A percentile compares a stretch with the other conserved stretches of the same genome.
Evolutionary conservation across 495 filamentous ascomycete species (phyloP).

Genomic region (Astrothelium macrocarpum): DNA sequence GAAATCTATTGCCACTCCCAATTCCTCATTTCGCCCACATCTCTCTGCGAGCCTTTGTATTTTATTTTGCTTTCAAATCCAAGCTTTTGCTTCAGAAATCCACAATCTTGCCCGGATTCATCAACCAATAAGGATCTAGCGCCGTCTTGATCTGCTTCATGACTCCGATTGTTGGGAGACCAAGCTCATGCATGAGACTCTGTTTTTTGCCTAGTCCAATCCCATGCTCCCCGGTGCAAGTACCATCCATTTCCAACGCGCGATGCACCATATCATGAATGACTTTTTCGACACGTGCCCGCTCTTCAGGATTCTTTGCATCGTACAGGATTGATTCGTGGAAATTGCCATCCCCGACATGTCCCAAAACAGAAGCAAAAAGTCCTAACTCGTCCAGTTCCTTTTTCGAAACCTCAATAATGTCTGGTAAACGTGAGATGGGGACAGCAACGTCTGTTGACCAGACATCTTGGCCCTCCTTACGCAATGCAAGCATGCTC

Average conservation of each 20-base stretch:
- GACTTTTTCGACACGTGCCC: slow-evolving; percentile 53
- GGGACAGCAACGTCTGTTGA: slow-evolving; percentile 79
- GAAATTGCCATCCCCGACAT: slow-evolving; percentile 80
- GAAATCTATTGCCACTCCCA: too few species aligned
- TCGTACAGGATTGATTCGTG: slow-evolving; percentile 70
- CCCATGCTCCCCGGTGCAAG: slow-evolving; percentile 75
- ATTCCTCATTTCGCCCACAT: too few species aligned
- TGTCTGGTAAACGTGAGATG: slow-evolving; percentile 58
- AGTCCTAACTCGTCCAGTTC: slow-evolving; percentile 59
- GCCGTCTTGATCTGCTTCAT: slow-evolving; percentile 79
- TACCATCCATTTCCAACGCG: slow-evolving; percentile 74
- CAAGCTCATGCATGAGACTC: slow-evolving; percentile 71
- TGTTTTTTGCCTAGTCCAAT: slow-evolving; percentile 75
- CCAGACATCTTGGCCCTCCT: slow-evolving; percentile 59
- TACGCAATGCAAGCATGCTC: slow-evolving; percentile 56
- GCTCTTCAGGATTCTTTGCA: slow-evolving; percentile 40
- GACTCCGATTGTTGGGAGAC: slow-evolving; percentile 64
- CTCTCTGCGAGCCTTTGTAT: too few species aligned
- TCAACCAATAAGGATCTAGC: slow-evolving; percentile 81
- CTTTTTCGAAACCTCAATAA: slow-evolving; percentile 70
- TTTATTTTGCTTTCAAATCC: background rate
- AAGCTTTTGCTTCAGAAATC: background rate
- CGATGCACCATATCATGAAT: slow-evolving; percentile 78
- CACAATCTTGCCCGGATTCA: slow-evolving; percentile 82
- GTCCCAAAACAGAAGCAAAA: slow-evolving; percentile 64